Base-by-base conservation (phyloP, 2,329 filamentous ascomycete genomes). In the Neonectria ditissima region DNA sequence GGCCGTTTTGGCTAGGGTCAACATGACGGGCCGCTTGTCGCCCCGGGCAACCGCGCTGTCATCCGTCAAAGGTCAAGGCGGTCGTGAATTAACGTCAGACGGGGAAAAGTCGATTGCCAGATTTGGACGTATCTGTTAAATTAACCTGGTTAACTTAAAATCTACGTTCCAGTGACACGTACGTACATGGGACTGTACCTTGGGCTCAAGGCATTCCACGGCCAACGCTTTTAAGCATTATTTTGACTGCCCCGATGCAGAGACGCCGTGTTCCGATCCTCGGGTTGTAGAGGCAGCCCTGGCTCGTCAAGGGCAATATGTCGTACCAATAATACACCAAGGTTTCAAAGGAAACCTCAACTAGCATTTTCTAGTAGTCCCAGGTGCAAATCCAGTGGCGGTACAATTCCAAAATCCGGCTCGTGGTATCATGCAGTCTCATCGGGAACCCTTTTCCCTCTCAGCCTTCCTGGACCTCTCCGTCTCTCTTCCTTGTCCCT, bases 31-130 rank as follows among this genome's bases (percentile, higher is more conserved):
- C 68, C 65, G 66, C 32, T 34, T 63, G 60, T 74, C 59, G 58
- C 69, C 65, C 58, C 58, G 34, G 34, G 68, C 72, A 74, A 73
- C 71, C n/a, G n/a, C 10, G 16, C 32, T 43, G 34, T 51, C 53
- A 47, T 45, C 41, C n/a, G 28, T n/a, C 20, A 11, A 37, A 18
- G 16, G 26, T 47, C 11, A n/a, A 34, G n/a, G n/a, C 8, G 8
- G 44, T 20, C 5, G 13, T 16, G 30, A 11, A 50, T 50, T n/a
- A 20, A n/a, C n/a, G n/a, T n/a, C n/a, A n/a, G 6, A 44, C 20
- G 11, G 39, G 10, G 11, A 24, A 24, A 14, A 24, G 18, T 5
- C 24, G 8, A n/a, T 26, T 26, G 44, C 22, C 44, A 22, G 9
- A 26, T 26, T 22, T 28, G 44, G 22, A 26, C 24, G 7, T 1